These are phyloP conservation scores for Pythium graminicola DNA, from an alignment of 352 stramenopile genomes.

Conservation along the genomic window DNA sequence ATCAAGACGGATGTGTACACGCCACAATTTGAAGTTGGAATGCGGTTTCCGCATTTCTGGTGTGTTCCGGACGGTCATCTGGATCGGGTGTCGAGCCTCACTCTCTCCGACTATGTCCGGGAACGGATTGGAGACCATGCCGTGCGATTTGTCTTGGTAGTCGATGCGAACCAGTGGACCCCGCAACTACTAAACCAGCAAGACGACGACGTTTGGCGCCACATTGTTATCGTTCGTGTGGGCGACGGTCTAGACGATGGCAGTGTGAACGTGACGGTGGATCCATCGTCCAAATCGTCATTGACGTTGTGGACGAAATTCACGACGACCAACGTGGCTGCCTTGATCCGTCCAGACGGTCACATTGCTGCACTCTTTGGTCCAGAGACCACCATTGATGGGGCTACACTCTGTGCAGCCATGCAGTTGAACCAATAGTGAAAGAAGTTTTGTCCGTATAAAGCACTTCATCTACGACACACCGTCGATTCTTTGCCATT, in stretches of 20 bases:
- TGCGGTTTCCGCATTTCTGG: constrained; percentile 72
- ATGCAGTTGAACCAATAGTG: no score
- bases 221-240: constrained; percentile 17
- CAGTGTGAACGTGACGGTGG: background rate
- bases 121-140: constrained; percentile 10
- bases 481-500: no score
- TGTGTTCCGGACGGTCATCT: constrained; percentile 10
- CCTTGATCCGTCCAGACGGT: constrained; percentile 73
- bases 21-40: constrained; percentile 40
- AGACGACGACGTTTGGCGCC: background rate
- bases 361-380: constrained; percentile 67
- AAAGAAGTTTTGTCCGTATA: no score
- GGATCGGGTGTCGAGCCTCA: constrained; percentile 41
- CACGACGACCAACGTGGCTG: constrained; percentile 23
- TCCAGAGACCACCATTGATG: background rate
- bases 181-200: background rate
- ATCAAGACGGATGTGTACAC: constrained; percentile 30
- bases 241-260: background rate
- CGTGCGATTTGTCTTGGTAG: constrained; percentile 55
- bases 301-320: constrained; percentile 41
- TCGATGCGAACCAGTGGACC: constrained; percentile 26
- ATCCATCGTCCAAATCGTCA: constrained; percentile 2
- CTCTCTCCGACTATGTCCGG: constrained; percentile 27
- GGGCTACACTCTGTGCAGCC: background rate
- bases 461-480: no score